These are phyloP conservation scores for Aspergillus bertholletiae DNA, from an alignment of 495 filamentous ascomycete genomes.

Conservation along the genomic window DNA sequence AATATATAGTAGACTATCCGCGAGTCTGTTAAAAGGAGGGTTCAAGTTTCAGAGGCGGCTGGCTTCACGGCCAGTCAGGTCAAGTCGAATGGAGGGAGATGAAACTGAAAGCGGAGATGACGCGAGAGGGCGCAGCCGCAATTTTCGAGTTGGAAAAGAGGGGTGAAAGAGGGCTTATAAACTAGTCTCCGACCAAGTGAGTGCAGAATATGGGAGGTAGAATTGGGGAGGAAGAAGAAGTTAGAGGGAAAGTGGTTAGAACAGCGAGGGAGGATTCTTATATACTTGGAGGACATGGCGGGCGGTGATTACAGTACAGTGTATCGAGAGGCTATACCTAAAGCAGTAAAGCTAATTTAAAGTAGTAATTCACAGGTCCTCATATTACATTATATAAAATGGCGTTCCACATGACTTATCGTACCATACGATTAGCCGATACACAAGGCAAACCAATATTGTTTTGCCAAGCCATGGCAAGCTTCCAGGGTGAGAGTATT, in stretches of 20 bases:
- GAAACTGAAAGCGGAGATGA: not conserved
- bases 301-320: not conserved
- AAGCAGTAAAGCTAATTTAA: not conserved
- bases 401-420: no score
- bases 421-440: no score
- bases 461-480: no score
- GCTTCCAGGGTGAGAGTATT: no score
- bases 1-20: no score
- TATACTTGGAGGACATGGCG: not conserved
- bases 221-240: not conserved
- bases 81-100: not conserved
- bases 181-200: not conserved
- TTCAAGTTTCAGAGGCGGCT: not conserved
- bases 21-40: no score
- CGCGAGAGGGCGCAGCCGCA: not conserved
- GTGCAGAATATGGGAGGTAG: not conserved
- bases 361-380: not conserved
- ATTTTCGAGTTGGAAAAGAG: not conserved
- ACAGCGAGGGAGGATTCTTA: not conserved
- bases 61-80: not conserved
- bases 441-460: no score
- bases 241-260: not conserved
- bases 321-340: not conserved
- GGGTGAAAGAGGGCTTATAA: not conserved
- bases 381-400: no score